These are phyloP conservation scores for Leptosphaerulina australis DNA, from an alignment of 2,329 filamentous ascomycete species.

Conservation along the genomic window DNA sequence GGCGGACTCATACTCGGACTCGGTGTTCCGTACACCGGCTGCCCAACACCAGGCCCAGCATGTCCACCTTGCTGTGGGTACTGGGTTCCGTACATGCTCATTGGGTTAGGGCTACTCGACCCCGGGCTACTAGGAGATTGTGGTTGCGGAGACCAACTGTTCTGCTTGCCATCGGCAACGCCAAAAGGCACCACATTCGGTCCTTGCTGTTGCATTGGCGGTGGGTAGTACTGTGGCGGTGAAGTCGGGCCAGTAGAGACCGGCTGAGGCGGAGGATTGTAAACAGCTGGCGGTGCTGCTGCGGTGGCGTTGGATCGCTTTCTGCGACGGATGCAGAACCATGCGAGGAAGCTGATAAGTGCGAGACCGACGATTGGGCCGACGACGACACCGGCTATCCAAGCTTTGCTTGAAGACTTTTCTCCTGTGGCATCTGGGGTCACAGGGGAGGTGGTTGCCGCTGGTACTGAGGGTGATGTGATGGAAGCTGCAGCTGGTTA, in stretches of 20 bases:
- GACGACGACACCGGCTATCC: constrained; percentile 40
- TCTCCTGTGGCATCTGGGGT: neutral
- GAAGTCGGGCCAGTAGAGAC: constrained; percentile 4
- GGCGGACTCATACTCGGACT: constrained; percentile 20
- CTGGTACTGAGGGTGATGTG: constrained; percentile 4
- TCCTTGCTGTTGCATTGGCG: constrained; percentile 27
- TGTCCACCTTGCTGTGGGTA: constrained; percentile 25
- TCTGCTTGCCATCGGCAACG: constrained; percentile 24
- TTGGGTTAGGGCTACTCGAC: neutral
- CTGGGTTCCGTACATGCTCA: constrained; percentile 3
- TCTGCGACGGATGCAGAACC: constrained; percentile 27
- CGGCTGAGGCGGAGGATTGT: constrained; percentile 12
- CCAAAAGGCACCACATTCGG: constrained; percentile 24
- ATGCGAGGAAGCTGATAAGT: constrained; percentile 23
- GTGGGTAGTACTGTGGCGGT: constrained; percentile 26
- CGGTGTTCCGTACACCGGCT: constrained; percentile 19
- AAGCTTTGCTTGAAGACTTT: constrained; percentile 32
- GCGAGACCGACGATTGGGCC: constrained; percentile 33
- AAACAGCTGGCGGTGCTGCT: constrained; percentile 9
- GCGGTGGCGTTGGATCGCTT: constrained; percentile 22
- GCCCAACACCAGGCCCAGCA: constrained; percentile 12
- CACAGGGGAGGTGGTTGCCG: neutral
- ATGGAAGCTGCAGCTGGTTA: constrained; percentile 1
- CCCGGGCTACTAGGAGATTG: constrained; percentile 25
- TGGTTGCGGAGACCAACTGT: constrained; percentile 18